Base-by-base conservation (phyloP, 2,329 filamentous ascomycete species). In the Ophiostoma fasciatum region DNA sequence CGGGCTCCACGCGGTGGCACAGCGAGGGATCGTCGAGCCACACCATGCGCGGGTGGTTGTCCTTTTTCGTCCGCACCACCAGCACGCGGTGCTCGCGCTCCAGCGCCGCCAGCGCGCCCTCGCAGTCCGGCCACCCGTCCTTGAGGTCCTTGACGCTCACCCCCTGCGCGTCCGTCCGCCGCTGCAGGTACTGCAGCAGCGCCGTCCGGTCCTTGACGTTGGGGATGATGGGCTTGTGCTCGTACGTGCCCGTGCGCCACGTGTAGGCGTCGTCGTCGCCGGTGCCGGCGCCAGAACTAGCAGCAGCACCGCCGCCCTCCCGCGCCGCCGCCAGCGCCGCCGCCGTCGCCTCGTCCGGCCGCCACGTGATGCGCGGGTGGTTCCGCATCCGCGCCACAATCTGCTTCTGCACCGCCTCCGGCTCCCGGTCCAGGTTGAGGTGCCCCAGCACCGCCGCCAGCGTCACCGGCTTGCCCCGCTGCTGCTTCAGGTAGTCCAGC, bases 71-170 rank as follows among this genome's bases (percentile, higher is more conserved):
- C 42, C 87, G 74, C 17, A 83, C 81, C 6, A 94, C 83, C 25
- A 96, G 67, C 31, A 96, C 67, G 55, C 79, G 78, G 51, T 87
- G 78, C 53, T 82, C 72, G 28, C 59, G 60, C 61, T 94, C 88
- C 35, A 98, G 68, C 46, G 72, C 66, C 43, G 80, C 71, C 53
- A 98, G 80, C 9, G 80, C 71, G 15, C 78, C 71, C 42, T 87
- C 76, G 50, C 84, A 92, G 48, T 79, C 78, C 18, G 79, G 76
- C 90, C 90, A 98, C 44, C 90, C 90, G 54, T 98, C 90, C 59
- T 94, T 93, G 42, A 98, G 70, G 49, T 94, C 85, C 55, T 84
- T 85, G 43, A 96, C 83, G 26, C 68, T 69, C 37, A 96, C 72
- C 11, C 83, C 84, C 45, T 79, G 75, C 2, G 83, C 82, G 40